Evolutionary conservation across 805 yeast genomes (phyloP).

Genomic region (Scheffersomyces ergatensis): DNA sequence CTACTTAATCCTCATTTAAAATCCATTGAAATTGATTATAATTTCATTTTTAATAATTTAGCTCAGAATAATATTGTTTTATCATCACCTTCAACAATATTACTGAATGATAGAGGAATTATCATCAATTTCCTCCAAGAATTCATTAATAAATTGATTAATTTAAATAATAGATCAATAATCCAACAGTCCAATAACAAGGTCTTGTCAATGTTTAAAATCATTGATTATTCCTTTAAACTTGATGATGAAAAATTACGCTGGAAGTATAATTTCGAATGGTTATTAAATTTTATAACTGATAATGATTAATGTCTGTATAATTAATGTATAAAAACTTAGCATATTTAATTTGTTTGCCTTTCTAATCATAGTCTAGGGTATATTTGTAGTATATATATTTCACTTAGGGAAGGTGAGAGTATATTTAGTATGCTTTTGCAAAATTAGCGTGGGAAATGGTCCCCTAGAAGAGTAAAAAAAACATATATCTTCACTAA

Average conservation of each 20-base stretch:
- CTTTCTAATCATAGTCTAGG: too few species aligned
- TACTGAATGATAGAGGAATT: slow-evolving; percentile 19
- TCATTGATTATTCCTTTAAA: slow-evolving; percentile 17
- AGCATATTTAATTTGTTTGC: too few species aligned
- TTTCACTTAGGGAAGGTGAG: too few species aligned
- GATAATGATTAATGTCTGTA: slow-evolving; percentile 1
- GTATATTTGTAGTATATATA: too few species aligned
- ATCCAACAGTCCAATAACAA: slow-evolving; percentile 7
- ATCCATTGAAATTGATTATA: slow-evolving; percentile 10
- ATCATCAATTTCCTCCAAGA: slow-evolving; percentile 20
- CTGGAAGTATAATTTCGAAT: slow-evolving; percentile 17
- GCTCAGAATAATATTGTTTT: not conserved
- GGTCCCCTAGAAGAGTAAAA: too few species aligned
- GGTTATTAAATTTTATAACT: slow-evolving; percentile 8
- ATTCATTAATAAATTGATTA: slow-evolving; percentile 13
- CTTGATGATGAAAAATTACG: slow-evolving; percentile 13
- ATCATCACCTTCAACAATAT: slow-evolving; percentile 4
- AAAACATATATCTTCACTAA: too few species aligned
- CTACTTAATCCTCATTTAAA: slow-evolving; percentile 8
- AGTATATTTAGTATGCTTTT: too few species aligned
- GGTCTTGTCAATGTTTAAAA: slow-evolving; percentile 13
- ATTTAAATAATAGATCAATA: slow-evolving; percentile 7
- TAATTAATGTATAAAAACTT: too few species aligned
- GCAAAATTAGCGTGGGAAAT: too few species aligned
- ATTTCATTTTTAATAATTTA: slow-evolving; percentile 6